Conservation (phyloP, 495 filamentous ascomycete species). For the Hypoxylon subgilvum region DNA sequence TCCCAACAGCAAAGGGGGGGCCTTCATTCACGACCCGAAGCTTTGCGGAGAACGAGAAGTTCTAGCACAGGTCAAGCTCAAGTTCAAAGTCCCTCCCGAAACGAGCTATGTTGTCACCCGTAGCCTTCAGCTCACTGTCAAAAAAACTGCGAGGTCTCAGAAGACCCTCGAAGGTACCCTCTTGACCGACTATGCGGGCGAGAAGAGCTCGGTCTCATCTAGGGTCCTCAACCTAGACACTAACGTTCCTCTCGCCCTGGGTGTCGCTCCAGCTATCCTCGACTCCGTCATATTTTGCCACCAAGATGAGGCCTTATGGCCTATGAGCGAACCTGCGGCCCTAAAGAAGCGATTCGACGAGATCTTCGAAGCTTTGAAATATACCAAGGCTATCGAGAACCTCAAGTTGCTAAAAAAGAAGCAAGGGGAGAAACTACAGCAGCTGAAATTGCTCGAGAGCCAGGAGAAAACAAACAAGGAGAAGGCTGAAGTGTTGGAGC, state of each 20-base stretch:
- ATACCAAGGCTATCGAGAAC: conserved; percentile 95
- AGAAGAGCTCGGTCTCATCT: conserved; percentile 76
- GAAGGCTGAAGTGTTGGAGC: conserved; percentile 73
- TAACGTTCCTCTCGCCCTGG: conserved; percentile 84
- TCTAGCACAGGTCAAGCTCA: conserved; percentile 86
- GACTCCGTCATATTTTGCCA: conserved; percentile 98
- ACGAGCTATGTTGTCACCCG: conserved; percentile 80
- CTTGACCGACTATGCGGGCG: conserved; percentile 77
- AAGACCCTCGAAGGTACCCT: conserved; percentile 85
- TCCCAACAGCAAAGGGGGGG: conserved; percentile 90
- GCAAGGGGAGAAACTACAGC: conserved; percentile 74
- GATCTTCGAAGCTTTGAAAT: conserved; percentile 95
- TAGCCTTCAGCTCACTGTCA: conserved; percentile 82
- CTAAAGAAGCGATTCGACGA: conserved; percentile 96
- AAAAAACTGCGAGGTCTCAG: conserved; percentile 71
- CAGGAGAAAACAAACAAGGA: conserved; percentile 86
- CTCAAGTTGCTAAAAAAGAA: conserved; percentile 84
- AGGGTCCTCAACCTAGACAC: conserved; percentile 78
- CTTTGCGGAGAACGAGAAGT: conserved; percentile 90
- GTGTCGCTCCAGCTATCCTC: conserved; percentile 87
- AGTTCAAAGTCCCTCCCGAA: conserved; percentile 76
- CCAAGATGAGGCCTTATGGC: conserved; percentile 97
- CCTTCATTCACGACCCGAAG: conserved; percentile 97
- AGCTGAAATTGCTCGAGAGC: conserved; percentile 72
- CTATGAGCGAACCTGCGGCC: conserved; percentile 84